Base-by-base conservation (phyloP, 208 protist genomes). In the Trypanosoma cruzi region DNA sequence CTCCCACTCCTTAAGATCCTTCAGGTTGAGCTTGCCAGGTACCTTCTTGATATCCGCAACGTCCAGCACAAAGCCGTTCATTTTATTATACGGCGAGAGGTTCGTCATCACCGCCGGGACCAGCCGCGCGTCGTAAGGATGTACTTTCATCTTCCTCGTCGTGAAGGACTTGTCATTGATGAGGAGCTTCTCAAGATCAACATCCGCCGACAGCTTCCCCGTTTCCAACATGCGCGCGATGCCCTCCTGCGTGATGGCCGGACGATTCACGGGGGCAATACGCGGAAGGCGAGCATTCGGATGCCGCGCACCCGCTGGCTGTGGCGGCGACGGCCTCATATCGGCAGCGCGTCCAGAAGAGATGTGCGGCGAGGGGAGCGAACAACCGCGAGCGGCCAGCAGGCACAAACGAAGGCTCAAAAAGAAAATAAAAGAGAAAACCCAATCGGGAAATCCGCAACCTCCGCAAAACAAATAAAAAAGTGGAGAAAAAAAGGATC, bases 1-100 rank as follows among this genome's bases (percentile, higher is more conserved):
- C 65, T 95, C 91, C 89, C 91, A 96, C 26, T 75, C 73, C 31
- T 79, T 68, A 37, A 96, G 77, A 76, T 94, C 91, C 14, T 61
- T 59, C 46, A 96, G 40, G 53, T 93, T 93, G 40, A 96, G 64
- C 20, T 89, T 84, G 1, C 81, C 69, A 0, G 91, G 91, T 31
- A 96, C 76, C 44, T 84, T 85, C 4, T 79, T 80, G n/a, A 96
- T 81, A 31, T 88, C 86, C 5, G 63, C 75, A 44, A 86, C 82
- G 62, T 96, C 91, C n/a, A 94, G 68, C 24, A 90, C 81, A 58
- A 84, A 82, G 14, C 80, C 83, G 34, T 85, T 86, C 75, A 84
- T 76, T 1, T 57, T 42, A 61, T 60, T 85, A 57, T 85, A 93
- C 40, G 83, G 83, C 0, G 86, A 90, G 0, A 63, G 66, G 42